Conservation (phyloP, 2,329 filamentous ascomycete genomes). For the Cordyceps militaris region DNA sequence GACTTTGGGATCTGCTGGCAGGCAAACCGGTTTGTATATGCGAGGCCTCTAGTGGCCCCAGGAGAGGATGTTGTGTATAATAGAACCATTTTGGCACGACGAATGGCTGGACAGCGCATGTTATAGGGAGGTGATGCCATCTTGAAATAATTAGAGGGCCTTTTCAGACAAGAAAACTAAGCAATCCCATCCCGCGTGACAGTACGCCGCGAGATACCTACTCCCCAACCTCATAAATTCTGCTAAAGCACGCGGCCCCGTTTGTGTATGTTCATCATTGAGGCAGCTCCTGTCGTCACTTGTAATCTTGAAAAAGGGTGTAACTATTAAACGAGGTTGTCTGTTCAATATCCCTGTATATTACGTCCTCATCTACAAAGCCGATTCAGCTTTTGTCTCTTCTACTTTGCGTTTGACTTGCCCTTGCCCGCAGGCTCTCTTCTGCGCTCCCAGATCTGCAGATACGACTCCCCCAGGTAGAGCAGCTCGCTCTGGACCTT, state of each 20-base stretch:
- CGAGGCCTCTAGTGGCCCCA: background rate
- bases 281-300: too few species aligned
- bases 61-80: constrained; percentile 1
- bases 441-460: constrained; percentile 93
- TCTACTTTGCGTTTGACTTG: constrained; percentile 22
- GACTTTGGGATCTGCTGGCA: background rate
- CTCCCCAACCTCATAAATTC: too few species aligned
- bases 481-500: constrained; percentile 81
- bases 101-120: constrained; percentile 1
- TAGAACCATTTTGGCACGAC: constrained; percentile 1
- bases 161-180: background rate
- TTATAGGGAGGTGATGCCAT: background rate
- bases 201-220: background rate
- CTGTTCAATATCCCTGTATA: background rate
- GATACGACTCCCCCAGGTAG: constrained; percentile 87
- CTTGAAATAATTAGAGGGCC: background rate
- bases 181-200: background rate
- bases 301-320: too few species aligned
- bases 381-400: background rate
- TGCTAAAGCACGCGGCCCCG: too few species aligned
- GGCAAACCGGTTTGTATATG: background rate
- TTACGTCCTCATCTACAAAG: background rate
- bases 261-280: too few species aligned
- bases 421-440: constrained; percentile 39
- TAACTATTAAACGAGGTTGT: background rate